Base-by-base conservation (phyloP, 1,139 yeast species). In the Scheffersomyces lignicola region DNA sequence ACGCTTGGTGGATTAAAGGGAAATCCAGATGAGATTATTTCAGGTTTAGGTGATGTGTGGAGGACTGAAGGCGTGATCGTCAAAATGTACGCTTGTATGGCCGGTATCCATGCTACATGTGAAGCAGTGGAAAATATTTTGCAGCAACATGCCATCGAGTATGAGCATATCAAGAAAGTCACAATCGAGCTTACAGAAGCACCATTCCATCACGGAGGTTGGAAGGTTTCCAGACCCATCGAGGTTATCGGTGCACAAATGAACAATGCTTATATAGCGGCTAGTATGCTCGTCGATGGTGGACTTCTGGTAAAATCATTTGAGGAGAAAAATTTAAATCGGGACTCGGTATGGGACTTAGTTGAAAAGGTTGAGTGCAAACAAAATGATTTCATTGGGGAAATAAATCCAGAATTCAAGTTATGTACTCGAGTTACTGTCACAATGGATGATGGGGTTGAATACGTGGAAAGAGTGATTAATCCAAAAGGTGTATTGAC, bases 401-500 rank as follows among this genome's bases (percentile, higher is more conserved):
- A 24, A 24, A 15, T 24, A 7, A 15, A 24, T 24, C 26, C 26
- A 24, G 14, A 24, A 10, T 24, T 24, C 10, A 24, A 24, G 13
- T 10, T 24, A 7, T 24, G 26, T 24, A 24, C 26, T 10, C 9
- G 13, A 24, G 10, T 24, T 7, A 7, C 26, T 11, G 26, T 24
- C 6, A 10, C 6, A 24, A 11, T 24, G 26, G 10, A 6, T 7
- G 13, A 24, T 24, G 26, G 26, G 13, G 26, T 7, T 12, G 13
- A 24, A 10, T 10, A 7, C 13, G 6, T 15, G 6, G 10, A 7
- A 11, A 24, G 26, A 10, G 26, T 24, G 6, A 15, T 24, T 7
- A 24, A 24, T 24, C 26, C 26, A 10, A 24, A 24, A 24, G 26
- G 26, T 24, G 26, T 24, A 24, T 24, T 24, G 13, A 15, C 6